Conservation (phyloP, 1,139 yeast genomes). For the Keqinozyma sinolaborantium region DNA sequence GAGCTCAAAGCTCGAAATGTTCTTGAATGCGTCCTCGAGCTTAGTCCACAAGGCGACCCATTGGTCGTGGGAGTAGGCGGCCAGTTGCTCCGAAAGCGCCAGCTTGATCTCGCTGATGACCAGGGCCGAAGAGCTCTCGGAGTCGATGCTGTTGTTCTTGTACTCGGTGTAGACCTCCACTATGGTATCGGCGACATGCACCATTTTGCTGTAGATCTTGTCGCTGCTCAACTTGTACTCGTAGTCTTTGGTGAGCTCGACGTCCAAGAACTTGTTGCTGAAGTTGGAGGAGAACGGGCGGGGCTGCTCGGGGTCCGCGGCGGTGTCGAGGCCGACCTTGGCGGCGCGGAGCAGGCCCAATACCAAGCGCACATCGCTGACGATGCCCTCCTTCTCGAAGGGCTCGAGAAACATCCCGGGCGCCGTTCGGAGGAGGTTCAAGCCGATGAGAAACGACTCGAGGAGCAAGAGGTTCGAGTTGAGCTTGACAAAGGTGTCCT, state of each 20-base stretch:
- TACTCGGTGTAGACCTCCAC: slow-evolving; percentile 14
- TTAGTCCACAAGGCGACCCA: slow-evolving; percentile 48
- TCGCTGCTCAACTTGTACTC: slow-evolving; percentile 18
- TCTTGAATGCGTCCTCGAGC: slow-evolving; percentile 22
- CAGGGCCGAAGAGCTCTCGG: slow-evolving; percentile 15
- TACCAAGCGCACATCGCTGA: slow-evolving; percentile 45
- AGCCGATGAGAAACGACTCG: slow-evolving; percentile 9
- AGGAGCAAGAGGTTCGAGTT: slow-evolving; percentile 10
- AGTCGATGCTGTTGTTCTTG: slow-evolving; percentile 11
- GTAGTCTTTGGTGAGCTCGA: slow-evolving; percentile 31
- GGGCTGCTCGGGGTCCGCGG: slow-evolving; percentile 6
- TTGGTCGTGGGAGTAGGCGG: slow-evolving; percentile 20
- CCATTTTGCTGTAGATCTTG: slow-evolving; percentile 16
- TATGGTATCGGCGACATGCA: slow-evolving; percentile 17
- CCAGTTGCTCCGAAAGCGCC: slow-evolving; percentile 8
- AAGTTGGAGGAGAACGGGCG: slow-evolving; percentile 13
- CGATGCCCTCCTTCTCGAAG: slow-evolving; percentile 72
- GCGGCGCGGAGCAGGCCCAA: slow-evolving; percentile 12
- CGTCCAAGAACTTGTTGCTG: slow-evolving; percentile 26
- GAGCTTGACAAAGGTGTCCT: slow-evolving; percentile 7
- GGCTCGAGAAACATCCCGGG: slow-evolving; percentile 28
- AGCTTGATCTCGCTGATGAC: slow-evolving; percentile 13
- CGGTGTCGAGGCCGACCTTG: slow-evolving; percentile 5
- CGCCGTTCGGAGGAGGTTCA: slow-evolving; percentile 9
- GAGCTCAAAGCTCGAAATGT: slow-evolving; percentile 72